phyloP scores from a whole-genome alignment of 2,329 filamentous ascomycete genomes.

The Botrytis byssoidea region DNA sequence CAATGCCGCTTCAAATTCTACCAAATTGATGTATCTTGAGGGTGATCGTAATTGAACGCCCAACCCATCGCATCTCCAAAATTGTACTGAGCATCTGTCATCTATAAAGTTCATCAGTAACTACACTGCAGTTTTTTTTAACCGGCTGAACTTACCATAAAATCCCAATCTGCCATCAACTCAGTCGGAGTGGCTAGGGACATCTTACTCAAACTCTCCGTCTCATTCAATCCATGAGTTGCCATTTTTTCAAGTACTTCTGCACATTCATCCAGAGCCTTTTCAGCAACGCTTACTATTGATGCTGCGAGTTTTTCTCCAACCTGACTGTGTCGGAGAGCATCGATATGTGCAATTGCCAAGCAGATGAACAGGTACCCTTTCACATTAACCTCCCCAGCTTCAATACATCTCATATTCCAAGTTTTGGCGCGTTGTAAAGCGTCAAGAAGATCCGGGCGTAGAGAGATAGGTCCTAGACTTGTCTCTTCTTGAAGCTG shows the following conservation, averaged over 20 bases:
- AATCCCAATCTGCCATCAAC: conserved; percentile 44
- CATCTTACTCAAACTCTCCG: conserved; percentile 28
- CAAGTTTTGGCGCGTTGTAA: conserved; percentile 44
- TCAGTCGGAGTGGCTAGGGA: conserved; percentile 34
- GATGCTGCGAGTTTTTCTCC: conserved; percentile 40
- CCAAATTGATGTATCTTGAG: conserved; percentile 21
- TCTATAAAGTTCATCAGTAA: conserved; percentile 30
- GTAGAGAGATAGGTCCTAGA: conserved; percentile 39
- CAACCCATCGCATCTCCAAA: conserved; percentile 28
- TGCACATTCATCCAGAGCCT: conserved; percentile 40
- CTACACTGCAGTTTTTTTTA: background rate
- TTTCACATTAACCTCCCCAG: conserved; percentile 48
- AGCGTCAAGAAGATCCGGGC: conserved; percentile 45
- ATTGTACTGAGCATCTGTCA: conserved; percentile 37
- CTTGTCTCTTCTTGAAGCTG: conserved; percentile 45
- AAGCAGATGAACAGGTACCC: conserved; percentile 40
- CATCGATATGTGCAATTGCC: conserved; percentile 46
- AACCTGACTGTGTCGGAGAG: conserved; percentile 40
- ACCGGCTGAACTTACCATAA: conserved; percentile 40
- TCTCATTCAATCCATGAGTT: conserved; percentile 24
- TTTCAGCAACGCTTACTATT: conserved; percentile 43
- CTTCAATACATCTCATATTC: conserved; percentile 40
- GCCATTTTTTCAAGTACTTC: conserved; percentile 39
- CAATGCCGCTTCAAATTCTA: background rate
- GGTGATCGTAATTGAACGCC: conserved; percentile 27